Evolutionary conservation across 192 early-diverging fungal species (phyloP).

Genomic region (Mortierella claussenii): DNA sequence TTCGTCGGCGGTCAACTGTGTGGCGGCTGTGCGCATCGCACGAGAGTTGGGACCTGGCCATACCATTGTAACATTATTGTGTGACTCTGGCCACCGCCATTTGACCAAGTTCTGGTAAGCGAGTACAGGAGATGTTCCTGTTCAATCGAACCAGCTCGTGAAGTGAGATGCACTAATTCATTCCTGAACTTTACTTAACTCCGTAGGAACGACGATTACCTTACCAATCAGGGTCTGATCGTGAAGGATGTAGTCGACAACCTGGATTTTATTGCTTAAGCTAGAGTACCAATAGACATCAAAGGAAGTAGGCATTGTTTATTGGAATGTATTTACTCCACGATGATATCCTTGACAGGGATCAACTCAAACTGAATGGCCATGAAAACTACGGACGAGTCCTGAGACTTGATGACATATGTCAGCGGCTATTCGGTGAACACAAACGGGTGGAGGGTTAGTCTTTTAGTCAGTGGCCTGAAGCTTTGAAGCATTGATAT

Average conservation of each 20-base stretch:
- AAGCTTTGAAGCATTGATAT: too few species aligned
- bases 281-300: not conserved
- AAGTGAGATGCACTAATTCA: too few species aligned
- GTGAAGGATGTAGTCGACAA: slow-evolving; percentile 48
- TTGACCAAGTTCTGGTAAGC: slow-evolving; percentile 94
- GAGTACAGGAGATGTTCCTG: too few species aligned
- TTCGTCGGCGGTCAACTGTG: slow-evolving; percentile 92
- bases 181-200: too few species aligned
- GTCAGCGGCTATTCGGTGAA: slow-evolving; percentile 72
- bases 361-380: slow-evolving; percentile 73
- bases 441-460: too few species aligned
- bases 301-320: not conserved
- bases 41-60: slow-evolving; percentile 86
- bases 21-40: slow-evolving; percentile 86
- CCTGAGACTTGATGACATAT: slow-evolving; percentile 73
- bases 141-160: too few species aligned
- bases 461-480: too few species aligned
- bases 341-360: slow-evolving; percentile 25
- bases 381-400: slow-evolving; percentile 71
- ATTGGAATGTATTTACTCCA: slow-evolving; percentile 1
- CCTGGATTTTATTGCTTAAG: slow-evolving; percentile 39
- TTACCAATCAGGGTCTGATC: slow-evolving; percentile 33
- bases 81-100: slow-evolving; percentile 92
- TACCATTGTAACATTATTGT: slow-evolving; percentile 90
- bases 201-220: slow-evolving; percentile 63